Base-by-base conservation (phyloP, 106 monocot species). In the Dendrobium nobile region DNA sequence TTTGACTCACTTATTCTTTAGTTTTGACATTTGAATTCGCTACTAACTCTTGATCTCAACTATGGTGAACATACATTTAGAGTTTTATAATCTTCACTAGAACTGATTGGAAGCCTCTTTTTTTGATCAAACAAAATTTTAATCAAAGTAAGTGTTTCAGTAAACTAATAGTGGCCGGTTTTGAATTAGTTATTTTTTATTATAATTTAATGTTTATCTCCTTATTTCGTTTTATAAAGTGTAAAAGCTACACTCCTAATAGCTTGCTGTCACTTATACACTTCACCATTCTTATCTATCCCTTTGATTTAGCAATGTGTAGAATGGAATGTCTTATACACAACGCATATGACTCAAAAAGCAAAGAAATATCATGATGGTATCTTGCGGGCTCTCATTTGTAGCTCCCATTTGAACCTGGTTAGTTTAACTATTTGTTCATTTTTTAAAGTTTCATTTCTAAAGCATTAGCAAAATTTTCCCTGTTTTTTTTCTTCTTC, bases 291-390 rank as follows among this genome's bases (percentile, higher is more conserved):
- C 48, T 61, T 11, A 24, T 48, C 24, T 10, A 45, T 24, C 48
- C n/a, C 11, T 76, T 76, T 8, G 47, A 41, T 45, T 76, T 76
- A 24, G 41, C 10, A 48, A 65, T 58, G 27, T 86, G 80, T 88
- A 93, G 93, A 96, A 81, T 96, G 96, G 96, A 80, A 84, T 85
- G 90, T 73, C 18, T 81, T 96, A 54, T 96, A 96, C 82, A 96
- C 93, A 28, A 86, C 84, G 74, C 96, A 96, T 72, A 61, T 87
- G 80, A 90, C 88, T 78, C 91, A 96, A 78, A 96, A 93, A 54
- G 86, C 90, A 77, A 96, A 96, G 84, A 93, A 75, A 55, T 96
- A 90, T 79, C 96, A 93, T 86, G 96, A 96, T 80, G 96, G 96
- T 42, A 81, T 90, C 28, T 83, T 93, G 81, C 82, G 47, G 44